phyloP scores from a whole-genome alignment of 495 filamentous ascomycete species.

The Paragyromitra xinjiangensis region DNA sequence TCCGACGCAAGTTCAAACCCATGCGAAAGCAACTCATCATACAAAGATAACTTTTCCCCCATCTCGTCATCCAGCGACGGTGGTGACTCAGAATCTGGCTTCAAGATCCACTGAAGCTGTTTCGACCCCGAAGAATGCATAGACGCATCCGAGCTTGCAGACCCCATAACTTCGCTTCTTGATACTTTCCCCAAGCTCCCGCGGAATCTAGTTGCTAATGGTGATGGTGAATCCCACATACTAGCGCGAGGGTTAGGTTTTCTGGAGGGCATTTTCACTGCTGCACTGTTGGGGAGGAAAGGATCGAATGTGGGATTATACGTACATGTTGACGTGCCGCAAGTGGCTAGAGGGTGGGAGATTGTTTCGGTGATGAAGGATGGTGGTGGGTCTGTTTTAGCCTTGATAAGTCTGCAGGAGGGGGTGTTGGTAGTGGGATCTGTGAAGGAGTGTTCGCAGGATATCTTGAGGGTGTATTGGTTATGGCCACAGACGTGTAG shows the following conservation, averaged over 20 bases:
- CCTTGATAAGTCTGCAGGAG: neutral
- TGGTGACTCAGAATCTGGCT: neutral
- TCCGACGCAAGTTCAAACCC: neutral
- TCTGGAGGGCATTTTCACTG: slow-evolving; percentile 3
- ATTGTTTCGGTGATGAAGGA: neutral
- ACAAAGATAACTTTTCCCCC: slow-evolving; percentile 4
- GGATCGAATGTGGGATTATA: slow-evolving; percentile 19
- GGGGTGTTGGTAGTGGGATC: neutral
- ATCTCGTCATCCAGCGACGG: slow-evolving; percentile 14
- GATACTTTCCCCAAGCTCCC: neutral
- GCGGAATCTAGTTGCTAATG: slow-evolving; percentile 5
- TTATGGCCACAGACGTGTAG: slow-evolving; percentile 39
- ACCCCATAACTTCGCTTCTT: neutral
- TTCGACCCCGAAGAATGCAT: slow-evolving; percentile 1
- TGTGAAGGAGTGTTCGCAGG: neutral
- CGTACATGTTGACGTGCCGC: slow-evolving; percentile 3
- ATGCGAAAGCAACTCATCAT: slow-evolving; percentile 19
- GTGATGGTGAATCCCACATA: slow-evolving; percentile 7
- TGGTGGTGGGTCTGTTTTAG: neutral
- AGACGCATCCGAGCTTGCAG: slow-evolving; percentile 8
- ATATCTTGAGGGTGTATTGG: slow-evolving; percentile 8
- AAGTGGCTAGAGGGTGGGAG: slow-evolving; percentile 4
- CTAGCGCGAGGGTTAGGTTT: neutral
- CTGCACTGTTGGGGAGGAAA: slow-evolving; percentile 17
- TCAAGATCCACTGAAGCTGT: neutral